Percentiles rank a stretch among this genome's conserved stretches.
Evolutionary conservation across 768 basidiomycete genomes (phyloP).

Genomic region (Kwoniella sp.): DNA sequence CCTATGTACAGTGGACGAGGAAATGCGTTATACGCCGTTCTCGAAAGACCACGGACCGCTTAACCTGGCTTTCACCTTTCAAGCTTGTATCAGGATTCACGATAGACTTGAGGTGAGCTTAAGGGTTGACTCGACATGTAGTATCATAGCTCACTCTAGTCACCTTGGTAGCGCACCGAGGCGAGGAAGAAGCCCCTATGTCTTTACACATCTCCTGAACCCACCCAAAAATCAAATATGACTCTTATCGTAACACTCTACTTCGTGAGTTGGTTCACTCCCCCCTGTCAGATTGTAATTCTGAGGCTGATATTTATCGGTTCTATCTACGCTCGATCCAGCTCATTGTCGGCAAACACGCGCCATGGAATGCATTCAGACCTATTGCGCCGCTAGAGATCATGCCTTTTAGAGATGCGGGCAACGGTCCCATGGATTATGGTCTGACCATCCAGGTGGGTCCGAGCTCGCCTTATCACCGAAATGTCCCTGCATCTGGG

Average conservation of each 20-base stretch:
- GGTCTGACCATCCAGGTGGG: slow-evolving; percentile 91
- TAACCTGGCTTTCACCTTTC: slow-evolving; percentile 46
- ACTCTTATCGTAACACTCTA: slow-evolving; percentile 92
- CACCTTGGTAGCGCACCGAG: slow-evolving; percentile 19
- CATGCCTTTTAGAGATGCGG: slow-evolving; percentile 88
- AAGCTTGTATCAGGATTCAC: slow-evolving; percentile 39
- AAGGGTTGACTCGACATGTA: too few species aligned
- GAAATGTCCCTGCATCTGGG: slow-evolving; percentile 59
- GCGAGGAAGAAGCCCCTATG: slow-evolving; percentile 33
- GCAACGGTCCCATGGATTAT: slow-evolving; percentile 87
- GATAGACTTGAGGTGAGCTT: slow-evolving; percentile 33
- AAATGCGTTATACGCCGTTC: slow-evolving; percentile 46
- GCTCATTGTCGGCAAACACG: slow-evolving; percentile 88
- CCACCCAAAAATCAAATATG: slow-evolving; percentile 86
- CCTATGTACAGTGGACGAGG: slow-evolving; percentile 53
- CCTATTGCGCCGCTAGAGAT: slow-evolving; percentile 83
- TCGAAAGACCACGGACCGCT: slow-evolving; percentile 48
- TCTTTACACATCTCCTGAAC: slow-evolving; percentile 83
- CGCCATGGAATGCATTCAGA: slow-evolving; percentile 93
- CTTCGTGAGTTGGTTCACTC: slow-evolving; percentile 63
- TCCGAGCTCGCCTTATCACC: slow-evolving; percentile 56
- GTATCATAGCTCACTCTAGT: background rate
- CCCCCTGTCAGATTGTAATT: too few species aligned
- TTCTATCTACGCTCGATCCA: too few species aligned
- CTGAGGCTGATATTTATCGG: too few species aligned